A percentile compares a stretch with the other conserved stretches of the same genome.
Evolutionary conservation across 2,329 filamentous ascomycete genomes (phyloP).

Genomic region (Fusarium praegraminearum): DNA sequence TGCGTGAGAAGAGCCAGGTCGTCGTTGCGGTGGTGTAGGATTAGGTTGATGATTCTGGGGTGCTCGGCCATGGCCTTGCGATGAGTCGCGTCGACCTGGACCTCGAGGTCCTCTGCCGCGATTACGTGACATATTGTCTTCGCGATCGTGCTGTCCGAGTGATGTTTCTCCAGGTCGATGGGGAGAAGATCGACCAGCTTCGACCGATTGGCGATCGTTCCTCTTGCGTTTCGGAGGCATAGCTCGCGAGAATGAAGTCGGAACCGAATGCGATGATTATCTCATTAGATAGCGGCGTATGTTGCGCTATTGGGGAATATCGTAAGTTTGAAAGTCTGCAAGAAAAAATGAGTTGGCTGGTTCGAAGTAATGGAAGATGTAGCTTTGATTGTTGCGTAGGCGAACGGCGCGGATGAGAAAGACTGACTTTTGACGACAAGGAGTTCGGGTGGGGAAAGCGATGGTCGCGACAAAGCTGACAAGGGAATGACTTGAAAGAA

Average conservation of each 20-base stretch:
- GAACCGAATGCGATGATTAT: conserved; percentile 43
- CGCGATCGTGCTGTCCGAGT: conserved; percentile 69
- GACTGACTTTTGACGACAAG: conserved; percentile 48
- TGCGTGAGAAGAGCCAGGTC: conserved; percentile 38
- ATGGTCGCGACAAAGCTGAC: conserved; percentile 33
- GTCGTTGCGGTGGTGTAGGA: conserved; percentile 43
- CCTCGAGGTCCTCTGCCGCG: conserved; percentile 62
- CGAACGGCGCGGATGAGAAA: conserved; percentile 40
- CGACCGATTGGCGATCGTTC: conserved; percentile 62
- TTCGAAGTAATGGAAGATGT: conserved; percentile 14
- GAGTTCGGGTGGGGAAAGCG: conserved; percentile 37
- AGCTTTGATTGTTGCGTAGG: conserved; percentile 34
- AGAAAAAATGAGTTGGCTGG: conserved; percentile 34
- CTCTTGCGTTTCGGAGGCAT: conserved; percentile 73
- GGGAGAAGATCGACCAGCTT: conserved; percentile 68
- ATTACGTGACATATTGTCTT: conserved; percentile 61
- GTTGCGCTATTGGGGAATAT: conserved; percentile 9
- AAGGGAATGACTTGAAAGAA: conserved; percentile 44
- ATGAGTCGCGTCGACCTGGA: conserved; percentile 65
- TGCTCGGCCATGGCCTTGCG: conserved; percentile 52
- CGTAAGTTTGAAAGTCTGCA: conserved; percentile 22
- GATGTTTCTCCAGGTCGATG: conserved; percentile 70
- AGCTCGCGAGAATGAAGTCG: conserved; percentile 43
- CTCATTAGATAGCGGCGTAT: conserved; percentile 50
- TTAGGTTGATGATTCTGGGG: conserved; percentile 45